Evolutionary conservation across 2,329 filamentous ascomycete genomes (phyloP).

Genomic region (Periconia macrospinosa): DNA sequence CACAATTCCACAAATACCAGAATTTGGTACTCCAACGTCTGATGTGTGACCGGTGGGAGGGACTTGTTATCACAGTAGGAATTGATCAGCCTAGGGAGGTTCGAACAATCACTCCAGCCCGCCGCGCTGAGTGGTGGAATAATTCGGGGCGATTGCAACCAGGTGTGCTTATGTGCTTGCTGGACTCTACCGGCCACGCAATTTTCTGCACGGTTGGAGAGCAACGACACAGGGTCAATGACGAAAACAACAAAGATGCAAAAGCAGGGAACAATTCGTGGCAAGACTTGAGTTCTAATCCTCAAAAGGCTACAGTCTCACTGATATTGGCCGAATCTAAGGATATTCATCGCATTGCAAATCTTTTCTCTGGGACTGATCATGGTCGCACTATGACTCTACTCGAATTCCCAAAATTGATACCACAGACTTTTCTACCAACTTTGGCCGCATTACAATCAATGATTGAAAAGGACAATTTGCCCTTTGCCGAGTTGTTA

Average conservation of each 20-base stretch:
- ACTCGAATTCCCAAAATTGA: slow-evolving; percentile 21
- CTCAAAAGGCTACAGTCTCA: slow-evolving; percentile 2
- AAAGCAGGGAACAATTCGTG: background rate
- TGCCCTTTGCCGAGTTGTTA: slow-evolving; percentile 18
- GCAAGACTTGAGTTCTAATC: slow-evolving; percentile 6
- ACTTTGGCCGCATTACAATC: slow-evolving; percentile 16
- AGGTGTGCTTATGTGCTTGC: slow-evolving; percentile 17
- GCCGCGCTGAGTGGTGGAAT: slow-evolving; percentile 16
- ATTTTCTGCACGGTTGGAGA: slow-evolving; percentile 12
- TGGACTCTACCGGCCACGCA: slow-evolving; percentile 6
- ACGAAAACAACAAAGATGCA: background rate
- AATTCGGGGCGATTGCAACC: slow-evolving; percentile 8
- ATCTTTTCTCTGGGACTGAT: slow-evolving; percentile 2
- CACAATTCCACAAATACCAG: slow-evolving; percentile 1
- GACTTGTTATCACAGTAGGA: slow-evolving; percentile 6
- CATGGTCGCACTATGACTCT: background rate
- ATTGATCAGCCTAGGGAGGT: slow-evolving; percentile 14
- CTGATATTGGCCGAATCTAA: slow-evolving; percentile 2
- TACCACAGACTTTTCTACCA: slow-evolving; percentile 17
- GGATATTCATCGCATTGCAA: background rate
- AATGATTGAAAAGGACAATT: slow-evolving; percentile 7
- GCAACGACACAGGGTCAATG: background rate
- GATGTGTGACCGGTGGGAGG: slow-evolving; percentile 6
- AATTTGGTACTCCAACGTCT: slow-evolving; percentile 6
- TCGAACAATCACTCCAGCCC: background rate